Percentiles rank a stretch among this genome's conserved stretches.
Conservation (phyloP, 371 early-diverging fungal species). For the Mortierella sp. region DNA sequence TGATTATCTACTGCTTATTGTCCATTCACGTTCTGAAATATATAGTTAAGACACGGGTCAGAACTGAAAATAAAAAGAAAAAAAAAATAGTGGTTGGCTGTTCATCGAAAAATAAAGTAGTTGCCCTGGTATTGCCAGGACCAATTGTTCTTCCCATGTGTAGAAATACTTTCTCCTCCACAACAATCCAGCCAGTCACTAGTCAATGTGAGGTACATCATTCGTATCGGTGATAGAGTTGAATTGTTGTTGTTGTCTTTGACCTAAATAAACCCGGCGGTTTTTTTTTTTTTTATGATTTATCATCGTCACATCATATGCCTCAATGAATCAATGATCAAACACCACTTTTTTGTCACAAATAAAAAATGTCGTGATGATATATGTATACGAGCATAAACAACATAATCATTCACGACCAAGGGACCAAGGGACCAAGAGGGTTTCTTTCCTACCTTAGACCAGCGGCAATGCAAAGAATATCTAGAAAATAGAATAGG, state of each 20-base stretch:
- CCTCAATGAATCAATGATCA: too few species aligned
- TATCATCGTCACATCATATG: too few species aligned
- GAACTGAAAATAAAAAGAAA: background rate
- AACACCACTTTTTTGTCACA: too few species aligned
- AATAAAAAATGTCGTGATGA: background rate
- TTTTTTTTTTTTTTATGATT: too few species aligned
- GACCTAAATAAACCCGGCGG: too few species aligned
- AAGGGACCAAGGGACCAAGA: background rate
- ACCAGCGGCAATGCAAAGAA: constrained; percentile 41
- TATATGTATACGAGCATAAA: background rate
- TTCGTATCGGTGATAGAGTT: too few species aligned
- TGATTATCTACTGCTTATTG: background rate
- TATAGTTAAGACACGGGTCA: background rate
- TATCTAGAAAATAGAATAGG: constrained; percentile 21
- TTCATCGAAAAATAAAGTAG: background rate
- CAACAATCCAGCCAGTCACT: background rate
- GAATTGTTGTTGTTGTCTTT: too few species aligned
- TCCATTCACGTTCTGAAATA: background rate
- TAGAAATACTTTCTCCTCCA: background rate
- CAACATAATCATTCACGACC: background rate
- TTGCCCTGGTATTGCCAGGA: background rate
- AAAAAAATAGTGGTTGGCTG: too few species aligned
- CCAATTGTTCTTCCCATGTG: background rate
- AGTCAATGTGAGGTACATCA: background rate
- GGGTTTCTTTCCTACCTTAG: constrained; percentile 25